Conservation (phyloP, 2,329 filamentous ascomycete species). For the Zarea fungicola region DNA sequence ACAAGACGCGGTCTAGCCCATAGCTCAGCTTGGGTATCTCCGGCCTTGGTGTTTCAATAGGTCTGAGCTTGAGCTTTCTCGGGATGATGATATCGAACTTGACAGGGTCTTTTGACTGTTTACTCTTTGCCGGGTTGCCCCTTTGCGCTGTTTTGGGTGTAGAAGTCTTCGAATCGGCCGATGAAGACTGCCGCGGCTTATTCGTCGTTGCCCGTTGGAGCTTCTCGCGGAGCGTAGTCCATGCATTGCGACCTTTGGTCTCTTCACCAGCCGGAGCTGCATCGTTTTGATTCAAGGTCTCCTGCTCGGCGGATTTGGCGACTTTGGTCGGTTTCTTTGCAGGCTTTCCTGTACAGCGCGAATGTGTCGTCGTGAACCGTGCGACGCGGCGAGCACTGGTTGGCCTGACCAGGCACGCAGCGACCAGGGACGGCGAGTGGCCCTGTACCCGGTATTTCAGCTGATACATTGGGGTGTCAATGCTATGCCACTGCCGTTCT, state of each 20-base stretch:
- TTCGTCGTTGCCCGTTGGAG: too few relatives aligned
- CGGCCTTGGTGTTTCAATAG: constrained; percentile 29
- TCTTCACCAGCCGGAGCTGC: too few relatives aligned
- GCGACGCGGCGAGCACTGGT: neutral
- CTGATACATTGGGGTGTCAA: constrained; percentile 2
- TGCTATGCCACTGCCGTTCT: neutral
- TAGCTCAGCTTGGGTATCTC: constrained; percentile 60
- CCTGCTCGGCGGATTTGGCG: neutral
- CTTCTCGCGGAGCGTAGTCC: too few relatives aligned
- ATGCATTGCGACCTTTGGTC: too few relatives aligned
- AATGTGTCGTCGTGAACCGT: neutral
- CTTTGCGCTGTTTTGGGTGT: too few relatives aligned
- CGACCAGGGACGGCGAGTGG: too few relatives aligned
- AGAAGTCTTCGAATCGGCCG: too few relatives aligned
- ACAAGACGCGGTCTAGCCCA: constrained; percentile 82
- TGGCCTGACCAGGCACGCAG: neutral
- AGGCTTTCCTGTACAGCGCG: neutral
- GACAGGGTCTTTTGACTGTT: constrained; percentile 11
- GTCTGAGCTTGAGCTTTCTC: constrained; percentile 20
- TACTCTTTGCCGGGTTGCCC: neutral
- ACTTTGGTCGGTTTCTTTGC: neutral
- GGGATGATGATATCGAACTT: constrained; percentile 27
- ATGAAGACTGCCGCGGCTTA: too few relatives aligned
- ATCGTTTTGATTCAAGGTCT: too few relatives aligned
- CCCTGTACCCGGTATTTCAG: neutral